Evolutionary conservation across 306 rosid species (phyloP).

Genomic region (Carpinus viminea): DNA sequence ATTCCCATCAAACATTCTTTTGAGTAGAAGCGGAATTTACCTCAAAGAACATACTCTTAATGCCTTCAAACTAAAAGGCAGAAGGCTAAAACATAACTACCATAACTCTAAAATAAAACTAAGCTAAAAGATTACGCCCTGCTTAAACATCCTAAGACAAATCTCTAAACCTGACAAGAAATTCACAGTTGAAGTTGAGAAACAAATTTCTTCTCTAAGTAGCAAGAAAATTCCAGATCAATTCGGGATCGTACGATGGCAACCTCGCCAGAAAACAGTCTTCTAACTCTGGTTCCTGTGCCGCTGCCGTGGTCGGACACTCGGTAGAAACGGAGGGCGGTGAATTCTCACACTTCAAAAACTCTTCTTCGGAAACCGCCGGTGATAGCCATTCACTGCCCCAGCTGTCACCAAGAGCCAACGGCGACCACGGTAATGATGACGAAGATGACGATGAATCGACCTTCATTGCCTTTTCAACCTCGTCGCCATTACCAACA

Average conservation of each 20-base stretch:
- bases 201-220: slow-evolving; percentile 30
- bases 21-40: not conserved
- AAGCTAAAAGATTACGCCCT: not conserved
- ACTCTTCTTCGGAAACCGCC: slow-evolving; percentile 50
- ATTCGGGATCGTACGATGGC: slow-evolving; percentile 89
- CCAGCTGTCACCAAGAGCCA: slow-evolving; percentile 37
- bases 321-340: slow-evolving; percentile 49
- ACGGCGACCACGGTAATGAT: slow-evolving; percentile 24
- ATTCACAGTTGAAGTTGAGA: not conserved
- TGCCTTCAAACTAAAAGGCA: slow-evolving; percentile 27
- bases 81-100: slow-evolving; percentile 8
- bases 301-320: slow-evolving; percentile 13
- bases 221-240: slow-evolving; percentile 92
- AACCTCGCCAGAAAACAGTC: slow-evolving; percentile 68
- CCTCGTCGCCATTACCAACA: not conserved
- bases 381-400: slow-evolving; percentile 42
- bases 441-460: slow-evolving; percentile 45
- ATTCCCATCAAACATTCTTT: not conserved
- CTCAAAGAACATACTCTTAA: not conserved
- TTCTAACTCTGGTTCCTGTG: slow-evolving; percentile 48
- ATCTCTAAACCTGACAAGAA: not conserved
- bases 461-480: slow-evolving; percentile 11
- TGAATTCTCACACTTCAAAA: slow-evolving; percentile 57
- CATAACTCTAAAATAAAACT: not conserved
- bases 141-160: not conserved